phyloP scores from a whole-genome alignment of 2,329 filamentous ascomycete species.

The Emericellopsis cladophorae region DNA sequence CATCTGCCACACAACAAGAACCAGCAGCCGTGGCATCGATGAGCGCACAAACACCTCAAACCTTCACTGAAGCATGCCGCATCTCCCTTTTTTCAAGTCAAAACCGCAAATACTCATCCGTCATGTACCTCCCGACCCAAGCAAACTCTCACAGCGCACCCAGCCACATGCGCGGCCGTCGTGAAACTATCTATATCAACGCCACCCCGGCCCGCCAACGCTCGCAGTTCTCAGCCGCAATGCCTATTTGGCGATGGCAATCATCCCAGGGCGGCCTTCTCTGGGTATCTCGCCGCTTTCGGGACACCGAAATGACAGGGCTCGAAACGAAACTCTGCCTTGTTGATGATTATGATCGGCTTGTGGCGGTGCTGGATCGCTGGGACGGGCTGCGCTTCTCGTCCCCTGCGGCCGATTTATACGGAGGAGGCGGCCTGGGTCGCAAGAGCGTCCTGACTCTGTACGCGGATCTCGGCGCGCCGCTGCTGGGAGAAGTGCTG shows the following conservation, averaged over 20 bases:
- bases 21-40: not conserved
- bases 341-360: constrained; percentile 1
- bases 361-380: constrained; percentile 1
- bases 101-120: not conserved
- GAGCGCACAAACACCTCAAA: not conserved
- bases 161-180: no score
- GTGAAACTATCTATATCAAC: not conserved
- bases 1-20: not conserved
- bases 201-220: not conserved
- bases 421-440: no score
- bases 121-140: not conserved
- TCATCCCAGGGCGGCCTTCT: constrained; percentile 2
- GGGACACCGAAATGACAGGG: not conserved
- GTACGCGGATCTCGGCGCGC: constrained; percentile 1
- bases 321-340: constrained; percentile 1
- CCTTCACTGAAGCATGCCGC: constrained; percentile 4
- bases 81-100: not conserved
- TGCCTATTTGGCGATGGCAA: constrained; percentile 1
- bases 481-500: not conserved
- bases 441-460: not conserved
- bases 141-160: not conserved
- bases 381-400: not conserved
- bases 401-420: no score
- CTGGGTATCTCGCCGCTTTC: constrained; percentile 1
- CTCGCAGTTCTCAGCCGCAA: not conserved